Base-by-base conservation (phyloP, 441 rosid genomes). In the Lepidium campestre region DNA sequence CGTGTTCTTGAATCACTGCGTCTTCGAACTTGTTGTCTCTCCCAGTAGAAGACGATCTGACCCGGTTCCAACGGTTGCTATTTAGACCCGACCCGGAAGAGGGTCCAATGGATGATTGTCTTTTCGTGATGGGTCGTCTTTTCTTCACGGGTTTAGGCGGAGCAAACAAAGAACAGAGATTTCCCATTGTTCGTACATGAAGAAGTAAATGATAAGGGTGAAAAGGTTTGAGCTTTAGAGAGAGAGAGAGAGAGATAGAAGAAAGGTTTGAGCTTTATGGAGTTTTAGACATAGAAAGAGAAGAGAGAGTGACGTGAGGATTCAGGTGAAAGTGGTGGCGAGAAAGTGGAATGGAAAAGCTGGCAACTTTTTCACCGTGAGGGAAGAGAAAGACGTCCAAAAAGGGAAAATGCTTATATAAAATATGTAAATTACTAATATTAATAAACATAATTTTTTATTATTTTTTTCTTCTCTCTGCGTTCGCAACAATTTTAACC, bases 121-220 rank as follows among this genome's bases (percentile, higher is more conserved):
- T 81, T 62, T 81, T 87, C 2, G 57, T 53, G 2, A 75, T 37
- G 68, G 82, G 79, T 72, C 66, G 74, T 72, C 60, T 75, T 60
- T 57, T 80, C 70, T 75, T 87, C 64, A 71, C 84, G 31, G 80
- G 63, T 65, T 70, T 80, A 20, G 89, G 81, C 65, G 89, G 81
- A 35, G 82, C 77, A 73, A 90, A 79, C 77, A 92, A 77, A 55
- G 92, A 77, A 85, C 96, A 90, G 31, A 90, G 80, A 62, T 93
- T 93, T 56, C 98, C 98, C 98, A 93, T 42, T 57, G 44, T 10
- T 36, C 9, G 46, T 13, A 57, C 62, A 57, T 57, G 34, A 8
- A 37, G 54, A 15, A 46, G 58, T 56, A 56, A 42, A 66, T 13
- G 22, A 45, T 17, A 32, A 36, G 13, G 39, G 44, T 59, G 11